Conservation (phyloP, 257 asterid species). For the Thymus quinquecostatus region DNA sequence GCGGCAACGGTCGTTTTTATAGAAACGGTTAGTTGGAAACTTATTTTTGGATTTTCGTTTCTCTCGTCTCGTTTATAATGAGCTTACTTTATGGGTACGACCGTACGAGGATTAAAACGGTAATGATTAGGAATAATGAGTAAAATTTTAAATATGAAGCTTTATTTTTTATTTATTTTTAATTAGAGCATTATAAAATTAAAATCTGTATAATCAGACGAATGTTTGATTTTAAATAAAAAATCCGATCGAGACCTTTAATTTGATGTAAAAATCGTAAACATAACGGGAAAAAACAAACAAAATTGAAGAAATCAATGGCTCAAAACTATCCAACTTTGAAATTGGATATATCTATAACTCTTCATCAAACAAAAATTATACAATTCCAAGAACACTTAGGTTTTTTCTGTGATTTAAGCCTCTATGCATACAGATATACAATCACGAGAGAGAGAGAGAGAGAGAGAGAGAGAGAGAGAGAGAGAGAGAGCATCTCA, state of each 20-base stretch:
- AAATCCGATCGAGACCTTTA: too few relatives aligned
- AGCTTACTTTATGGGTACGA: too few relatives aligned
- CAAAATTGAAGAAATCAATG: not conserved
- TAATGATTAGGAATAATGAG: too few relatives aligned
- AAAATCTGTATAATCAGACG: too few relatives aligned
- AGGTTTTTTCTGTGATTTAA: not conserved
- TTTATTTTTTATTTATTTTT: too few relatives aligned
- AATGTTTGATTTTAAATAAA: too few relatives aligned
- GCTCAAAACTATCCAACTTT: not conserved
- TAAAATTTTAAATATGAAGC: too few relatives aligned
- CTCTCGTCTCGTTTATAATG: too few relatives aligned
- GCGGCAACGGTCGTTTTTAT: conserved; percentile 26
- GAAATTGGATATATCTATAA: not conserved
- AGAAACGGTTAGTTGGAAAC: not conserved
- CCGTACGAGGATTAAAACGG: too few relatives aligned
- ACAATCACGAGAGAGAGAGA: not conserved
- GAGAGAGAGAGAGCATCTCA: conserved; percentile 40
- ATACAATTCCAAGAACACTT: not conserved
- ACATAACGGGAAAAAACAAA: not conserved
- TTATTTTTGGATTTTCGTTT: too few relatives aligned
- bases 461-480: not conserved
- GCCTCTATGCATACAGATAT: conserved; percentile 16
- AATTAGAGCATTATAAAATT: too few relatives aligned
- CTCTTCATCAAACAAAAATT: not conserved
- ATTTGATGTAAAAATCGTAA: too few relatives aligned